Conservation (phyloP, 495 filamentous ascomycete genomes). For the Penicillium lividum region DNA sequence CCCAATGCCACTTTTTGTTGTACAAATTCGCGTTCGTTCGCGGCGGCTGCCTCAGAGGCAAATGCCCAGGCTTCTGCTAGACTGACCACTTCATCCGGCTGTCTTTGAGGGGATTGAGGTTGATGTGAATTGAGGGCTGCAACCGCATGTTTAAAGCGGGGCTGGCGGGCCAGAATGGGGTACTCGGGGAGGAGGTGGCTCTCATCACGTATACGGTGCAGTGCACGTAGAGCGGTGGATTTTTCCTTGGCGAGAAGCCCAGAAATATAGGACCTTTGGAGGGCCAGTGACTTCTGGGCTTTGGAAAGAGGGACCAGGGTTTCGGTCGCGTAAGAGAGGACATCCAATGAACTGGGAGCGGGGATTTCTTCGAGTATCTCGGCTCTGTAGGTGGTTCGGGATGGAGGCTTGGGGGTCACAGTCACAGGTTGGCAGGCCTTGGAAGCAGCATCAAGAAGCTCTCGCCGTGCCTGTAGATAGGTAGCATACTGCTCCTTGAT, state of each 20-base stretch:
- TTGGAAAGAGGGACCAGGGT: constrained; percentile 58
- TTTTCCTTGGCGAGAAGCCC: constrained; percentile 59
- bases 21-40: constrained; percentile 37
- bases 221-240: constrained; percentile 53
- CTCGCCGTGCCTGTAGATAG: constrained; percentile 40
- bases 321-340: constrained; percentile 58
- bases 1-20: constrained; percentile 39
- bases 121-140: constrained; percentile 30
- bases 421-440: constrained; percentile 39
- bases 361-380: constrained; percentile 21
- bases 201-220: constrained; percentile 66
- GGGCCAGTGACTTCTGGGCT: constrained; percentile 60
- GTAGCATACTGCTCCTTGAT: constrained; percentile 49
- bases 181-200: constrained; percentile 68
- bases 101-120: constrained; percentile 11
- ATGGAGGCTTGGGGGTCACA: constrained; percentile 24
- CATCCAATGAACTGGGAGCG: constrained; percentile 25
- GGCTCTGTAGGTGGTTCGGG: constrained; percentile 29
- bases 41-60: constrained; percentile 44
- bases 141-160: constrained; percentile 45
- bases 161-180: constrained; percentile 50
- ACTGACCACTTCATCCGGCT: constrained; percentile 34
- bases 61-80: constrained; percentile 52
- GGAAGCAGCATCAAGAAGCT: constrained; percentile 40
- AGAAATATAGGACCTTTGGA: constrained; percentile 65